Conservation (phyloP, 2,329 filamentous ascomycete species). For the Cordyceps javanica region DNA sequence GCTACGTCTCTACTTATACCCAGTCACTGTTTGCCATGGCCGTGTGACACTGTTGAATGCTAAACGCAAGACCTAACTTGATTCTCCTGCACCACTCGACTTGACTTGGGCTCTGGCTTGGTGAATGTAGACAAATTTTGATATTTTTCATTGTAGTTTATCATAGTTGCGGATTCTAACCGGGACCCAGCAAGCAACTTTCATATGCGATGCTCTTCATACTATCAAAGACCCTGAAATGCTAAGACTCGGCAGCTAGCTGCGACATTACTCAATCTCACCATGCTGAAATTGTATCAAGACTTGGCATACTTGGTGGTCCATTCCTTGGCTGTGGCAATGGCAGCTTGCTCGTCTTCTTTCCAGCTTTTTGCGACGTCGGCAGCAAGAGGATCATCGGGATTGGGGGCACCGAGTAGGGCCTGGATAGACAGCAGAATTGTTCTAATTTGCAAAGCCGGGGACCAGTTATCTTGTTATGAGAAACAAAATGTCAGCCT, state of each 20-base stretch:
- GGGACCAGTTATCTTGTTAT: slow-evolving; percentile 98
- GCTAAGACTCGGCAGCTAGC: neutral
- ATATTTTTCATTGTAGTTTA: neutral
- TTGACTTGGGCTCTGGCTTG: neutral
- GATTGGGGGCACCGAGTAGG: slow-evolving; percentile 90
- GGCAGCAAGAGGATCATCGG: slow-evolving; percentile 95
- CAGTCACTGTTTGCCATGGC: slow-evolving; percentile 3
- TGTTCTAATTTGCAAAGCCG: slow-evolving; percentile 93
- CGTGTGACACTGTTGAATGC: neutral
- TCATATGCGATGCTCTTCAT: slow-evolving; percentile 4
- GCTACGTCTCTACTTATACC: slow-evolving; percentile 27
- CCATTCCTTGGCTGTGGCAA: slow-evolving; percentile 89
- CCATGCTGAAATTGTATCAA: slow-evolving; percentile 15
- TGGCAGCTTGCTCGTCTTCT: slow-evolving; percentile 87
- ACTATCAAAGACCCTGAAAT: neutral
- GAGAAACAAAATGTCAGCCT: slow-evolving; percentile 8
- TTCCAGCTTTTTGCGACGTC: slow-evolving; percentile 98
- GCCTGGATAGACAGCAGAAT: slow-evolving; percentile 99
- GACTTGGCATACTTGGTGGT: slow-evolving; percentile 72
- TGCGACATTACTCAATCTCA: neutral
- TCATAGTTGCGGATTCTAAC: neutral
- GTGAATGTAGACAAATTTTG: neutral
- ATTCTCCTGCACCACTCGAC: neutral
- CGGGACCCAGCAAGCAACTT: neutral
- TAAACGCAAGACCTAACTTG: neutral